Base-by-base conservation (phyloP, 768 basidiomycete genomes). In the Imleria badia region DNA sequence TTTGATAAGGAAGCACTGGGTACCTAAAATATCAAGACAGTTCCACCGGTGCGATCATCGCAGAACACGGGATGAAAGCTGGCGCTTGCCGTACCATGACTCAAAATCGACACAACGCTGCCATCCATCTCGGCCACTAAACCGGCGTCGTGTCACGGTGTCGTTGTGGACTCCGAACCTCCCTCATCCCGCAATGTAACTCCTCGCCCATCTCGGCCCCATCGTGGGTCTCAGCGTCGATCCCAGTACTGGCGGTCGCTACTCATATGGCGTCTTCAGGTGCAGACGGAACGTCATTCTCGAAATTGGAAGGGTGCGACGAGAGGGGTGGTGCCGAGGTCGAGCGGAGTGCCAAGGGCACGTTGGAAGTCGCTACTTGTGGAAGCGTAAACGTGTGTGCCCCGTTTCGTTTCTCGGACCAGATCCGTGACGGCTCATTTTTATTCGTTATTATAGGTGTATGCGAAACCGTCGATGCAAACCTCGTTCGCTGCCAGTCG, bases 101-200 rank as follows among this genome's bases (percentile, higher is more conserved):
- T 1, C 94, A 98, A 76, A 98, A 97, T 67, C 70, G 77, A 15
- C 94, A 98, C 74, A 95, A 89, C 70, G 97, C 93, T 12, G 92
- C 98, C 57, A 87, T 98, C 51, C 85, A 97, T 57, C 83, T 97
- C 11, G 97, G 97, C 0, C 96, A 98, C 65, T 86, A 91, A 65
- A 98, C 97, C 64, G 96, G 96, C 14, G 87, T 86, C 26, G n/a
- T n/a, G n/a, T n/a, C n/a, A n/a, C n/a, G n/a, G 89, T 98, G n/a
- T 94, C 94, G 0, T 78, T 98, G 3, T 98, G 95, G 94, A 96
- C 95, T 9, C 97, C 97, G 0, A 97, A 96, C 66, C 79, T 97
- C 5, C 84, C 92, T 0, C 87, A 92, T 55, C 91, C 96, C 0
- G 94, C 92, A 2, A 92, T 98, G 33, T 92, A 91, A 58, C 81